Percentiles rank a stretch among this genome's conserved stretches.
phyloP scores from a whole-genome alignment of 1,284 basidiomycete genomes.

The Coniophora puteana region DNA sequence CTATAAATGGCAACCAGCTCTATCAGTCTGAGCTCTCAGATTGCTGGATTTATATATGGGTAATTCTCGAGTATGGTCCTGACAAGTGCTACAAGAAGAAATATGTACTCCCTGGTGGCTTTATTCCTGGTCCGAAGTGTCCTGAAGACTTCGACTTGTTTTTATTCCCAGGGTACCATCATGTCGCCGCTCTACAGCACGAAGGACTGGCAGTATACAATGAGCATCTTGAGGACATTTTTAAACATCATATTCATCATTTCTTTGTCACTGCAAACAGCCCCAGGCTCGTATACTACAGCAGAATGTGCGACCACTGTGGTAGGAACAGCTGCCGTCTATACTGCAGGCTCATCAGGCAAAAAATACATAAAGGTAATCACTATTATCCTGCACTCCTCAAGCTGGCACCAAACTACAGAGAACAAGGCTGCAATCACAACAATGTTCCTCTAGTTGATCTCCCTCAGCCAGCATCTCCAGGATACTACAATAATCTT shows the following conservation, averaged over 20 bases:
- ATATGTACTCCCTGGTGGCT: too few species aligned
- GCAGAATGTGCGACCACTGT: constrained; percentile 22
- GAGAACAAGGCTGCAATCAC: constrained; percentile 8
- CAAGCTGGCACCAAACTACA: constrained; percentile 6
- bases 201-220: too few species aligned
- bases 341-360: constrained; percentile 16
- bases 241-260: too few species aligned
- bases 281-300: constrained; percentile 18
- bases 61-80: too few species aligned
- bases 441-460: background rate
- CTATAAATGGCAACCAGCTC: too few species aligned
- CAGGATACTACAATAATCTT: constrained; percentile 4
- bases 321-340: constrained; percentile 18
- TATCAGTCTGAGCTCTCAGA: too few species aligned
- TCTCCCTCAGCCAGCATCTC: background rate
- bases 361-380: constrained; percentile 13
- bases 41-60: too few species aligned
- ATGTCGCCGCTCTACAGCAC: too few species aligned
- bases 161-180: constrained; percentile 21
- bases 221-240: too few species aligned
- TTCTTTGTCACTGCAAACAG: constrained; percentile 27
- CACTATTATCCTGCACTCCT: constrained; percentile 19
- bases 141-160: constrained; percentile 30
- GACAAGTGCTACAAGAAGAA: too few species aligned
- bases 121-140: constrained; percentile 31